A percentile compares a stretch with the other conserved stretches of the same genome.
Conservation (phyloP, 805 yeast species). For the Candida quercuum region DNA sequence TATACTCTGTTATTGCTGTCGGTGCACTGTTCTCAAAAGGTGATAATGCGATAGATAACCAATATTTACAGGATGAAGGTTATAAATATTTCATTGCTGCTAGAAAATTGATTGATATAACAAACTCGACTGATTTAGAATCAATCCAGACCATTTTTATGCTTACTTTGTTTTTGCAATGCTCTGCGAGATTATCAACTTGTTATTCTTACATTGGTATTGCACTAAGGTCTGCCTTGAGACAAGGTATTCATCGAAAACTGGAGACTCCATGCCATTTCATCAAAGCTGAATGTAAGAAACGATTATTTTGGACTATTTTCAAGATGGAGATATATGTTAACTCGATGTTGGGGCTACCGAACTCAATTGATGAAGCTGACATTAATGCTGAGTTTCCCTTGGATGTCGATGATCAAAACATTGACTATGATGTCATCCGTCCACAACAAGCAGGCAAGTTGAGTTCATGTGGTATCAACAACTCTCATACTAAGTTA, state of each 20-base stretch:
- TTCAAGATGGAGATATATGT: slow-evolving; percentile 89
- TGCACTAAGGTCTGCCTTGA: slow-evolving; percentile 74
- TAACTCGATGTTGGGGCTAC: slow-evolving; percentile 83
- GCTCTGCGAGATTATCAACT: slow-evolving; percentile 80
- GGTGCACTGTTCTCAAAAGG: slow-evolving; percentile 67
- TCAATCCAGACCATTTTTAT: slow-evolving; percentile 83
- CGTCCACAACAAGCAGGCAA: slow-evolving; percentile 29
- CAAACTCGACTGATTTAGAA: slow-evolving; percentile 73
- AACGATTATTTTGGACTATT: slow-evolving; percentile 82
- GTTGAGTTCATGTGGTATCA: slow-evolving; percentile 44
- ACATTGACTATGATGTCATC: slow-evolving; percentile 33
- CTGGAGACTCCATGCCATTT: slow-evolving; percentile 43
- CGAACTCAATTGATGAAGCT: slow-evolving; percentile 67
- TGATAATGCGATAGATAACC: slow-evolving; percentile 26
- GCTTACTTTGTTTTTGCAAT: slow-evolving; percentile 80
- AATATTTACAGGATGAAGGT: slow-evolving; percentile 53
- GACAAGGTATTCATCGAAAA: slow-evolving; percentile 78
- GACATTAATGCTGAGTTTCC: slow-evolving; percentile 89
- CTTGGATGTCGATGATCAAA: slow-evolving; percentile 78
- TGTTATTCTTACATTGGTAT: slow-evolving; percentile 89
- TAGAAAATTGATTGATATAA: slow-evolving; percentile 69
- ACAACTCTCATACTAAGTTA: slow-evolving; percentile 78
- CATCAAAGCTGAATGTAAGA: slow-evolving; percentile 79
- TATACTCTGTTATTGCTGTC: slow-evolving; percentile 81
- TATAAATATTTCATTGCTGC: slow-evolving; percentile 78